phyloP scores from a whole-genome alignment of 495 filamentous ascomycete genomes.

The Trichodelitschia bisporula region DNA sequence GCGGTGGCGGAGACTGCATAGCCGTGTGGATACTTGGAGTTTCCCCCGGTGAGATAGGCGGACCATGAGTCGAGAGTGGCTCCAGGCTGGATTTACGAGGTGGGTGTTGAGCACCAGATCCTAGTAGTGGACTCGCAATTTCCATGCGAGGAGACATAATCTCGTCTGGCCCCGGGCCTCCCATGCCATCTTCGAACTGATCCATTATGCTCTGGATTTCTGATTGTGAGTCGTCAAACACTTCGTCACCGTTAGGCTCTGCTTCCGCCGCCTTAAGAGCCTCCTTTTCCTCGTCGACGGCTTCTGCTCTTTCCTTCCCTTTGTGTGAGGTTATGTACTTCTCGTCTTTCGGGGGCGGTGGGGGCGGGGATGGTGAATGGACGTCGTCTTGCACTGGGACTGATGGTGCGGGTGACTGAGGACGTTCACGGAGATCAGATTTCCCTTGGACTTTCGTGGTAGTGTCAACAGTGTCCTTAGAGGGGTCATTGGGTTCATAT shows the following conservation, averaged over 20 bases:
- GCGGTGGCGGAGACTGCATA: conserved; percentile 7
- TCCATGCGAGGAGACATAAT: conserved; percentile 65
- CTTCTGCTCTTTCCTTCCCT: too few relatives aligned
- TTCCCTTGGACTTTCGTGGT: too few relatives aligned
- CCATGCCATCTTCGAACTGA: conserved; percentile 30
- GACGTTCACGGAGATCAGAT: too few relatives aligned
- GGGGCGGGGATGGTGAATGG: not conserved
- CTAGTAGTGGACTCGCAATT: conserved; percentile 42
- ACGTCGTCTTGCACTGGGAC: too few relatives aligned
- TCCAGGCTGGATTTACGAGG: conserved; percentile 71
- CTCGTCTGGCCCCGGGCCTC: conserved; percentile 41
- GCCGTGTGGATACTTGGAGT: conserved; percentile 5
- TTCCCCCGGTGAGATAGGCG: not conserved
- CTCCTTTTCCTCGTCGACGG: too few relatives aligned
- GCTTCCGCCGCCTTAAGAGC: too few relatives aligned
- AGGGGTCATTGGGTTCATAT: too few relatives aligned
- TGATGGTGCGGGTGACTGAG: too few relatives aligned
- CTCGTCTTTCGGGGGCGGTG: conserved; percentile 2
- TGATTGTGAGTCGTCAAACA: conserved; percentile 43
- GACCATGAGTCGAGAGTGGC: conserved; percentile 23
- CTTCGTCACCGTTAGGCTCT: conserved; percentile 21
- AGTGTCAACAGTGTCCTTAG: too few relatives aligned
- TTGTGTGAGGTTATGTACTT: too few relatives aligned
- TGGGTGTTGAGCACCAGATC: conserved; percentile 39
- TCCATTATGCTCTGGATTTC: conserved; percentile 97